These are phyloP conservation scores for Neurospora sp. DNA, from an alignment of 495 filamentous ascomycete species.

Conservation along the genomic window DNA sequence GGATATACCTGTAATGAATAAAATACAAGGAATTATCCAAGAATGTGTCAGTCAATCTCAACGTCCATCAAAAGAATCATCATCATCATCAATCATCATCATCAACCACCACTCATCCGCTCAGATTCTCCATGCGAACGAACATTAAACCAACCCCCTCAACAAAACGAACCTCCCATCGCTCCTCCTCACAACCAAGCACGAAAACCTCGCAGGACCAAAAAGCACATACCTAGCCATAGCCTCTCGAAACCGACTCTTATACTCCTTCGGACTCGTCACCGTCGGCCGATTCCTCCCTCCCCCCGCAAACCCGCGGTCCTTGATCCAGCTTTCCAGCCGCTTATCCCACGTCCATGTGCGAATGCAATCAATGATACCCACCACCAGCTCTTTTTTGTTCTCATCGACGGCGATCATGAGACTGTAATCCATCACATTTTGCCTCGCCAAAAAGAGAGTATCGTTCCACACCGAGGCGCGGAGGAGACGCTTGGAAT, in stretches of 20 bases:
- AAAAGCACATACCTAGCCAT: conserved; percentile 83
- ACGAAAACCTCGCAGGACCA: background rate
- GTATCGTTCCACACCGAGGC: conserved; percentile 95
- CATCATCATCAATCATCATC: background rate
- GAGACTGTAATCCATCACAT: conserved; percentile 98
- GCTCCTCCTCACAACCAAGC: background rate
- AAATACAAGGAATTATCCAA: background rate
- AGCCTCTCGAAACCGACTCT: conserved; percentile 87
- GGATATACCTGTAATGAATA: conserved; percentile 30
- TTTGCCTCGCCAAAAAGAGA: conserved; percentile 77
- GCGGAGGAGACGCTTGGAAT: conserved; percentile 79
- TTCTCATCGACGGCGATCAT: conserved; percentile 96
- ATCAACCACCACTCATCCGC: background rate
- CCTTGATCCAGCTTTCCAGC: conserved; percentile 97
- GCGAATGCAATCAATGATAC: conserved; percentile 96
- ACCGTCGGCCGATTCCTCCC: conserved; percentile 87
- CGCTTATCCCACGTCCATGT: conserved; percentile 99
- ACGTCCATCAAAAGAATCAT: background rate
- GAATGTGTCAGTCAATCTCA: background rate
- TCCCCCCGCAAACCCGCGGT: conserved; percentile 75
- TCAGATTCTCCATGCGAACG: background rate
- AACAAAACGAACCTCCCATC: background rate
- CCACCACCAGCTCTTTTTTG: conserved; percentile 82
- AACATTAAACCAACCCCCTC: background rate
- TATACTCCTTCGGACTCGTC: conserved; percentile 95